phyloP scores from a whole-genome alignment of 352 stramenopile species.

The Phytopythium mirpurense region DNA sequence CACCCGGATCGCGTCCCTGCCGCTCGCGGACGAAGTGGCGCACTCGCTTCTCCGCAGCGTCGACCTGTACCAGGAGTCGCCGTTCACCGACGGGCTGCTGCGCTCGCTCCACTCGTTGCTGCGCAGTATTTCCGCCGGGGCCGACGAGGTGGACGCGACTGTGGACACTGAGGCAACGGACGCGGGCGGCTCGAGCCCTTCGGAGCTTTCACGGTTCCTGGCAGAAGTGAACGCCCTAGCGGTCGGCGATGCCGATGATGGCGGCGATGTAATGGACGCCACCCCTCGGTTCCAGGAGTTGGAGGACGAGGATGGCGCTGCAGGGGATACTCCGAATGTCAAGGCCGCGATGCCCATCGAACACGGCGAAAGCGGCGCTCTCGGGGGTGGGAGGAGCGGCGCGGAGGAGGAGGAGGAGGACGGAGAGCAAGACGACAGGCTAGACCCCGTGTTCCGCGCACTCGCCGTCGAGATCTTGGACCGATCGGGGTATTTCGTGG shows the following conservation, averaged over 20 bases:
- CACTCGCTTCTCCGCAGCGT: conserved; percentile 63
- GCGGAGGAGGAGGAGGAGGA: conserved; percentile 20
- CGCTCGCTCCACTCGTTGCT: conserved; percentile 63
- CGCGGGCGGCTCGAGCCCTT: conserved; percentile 3
- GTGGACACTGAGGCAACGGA: not conserved
- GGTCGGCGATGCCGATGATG: conserved; percentile 23
- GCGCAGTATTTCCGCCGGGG: conserved; percentile 28
- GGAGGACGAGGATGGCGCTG: conserved; percentile 7
- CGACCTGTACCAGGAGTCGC: conserved; percentile 70
- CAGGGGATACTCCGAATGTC: conserved; percentile 15
- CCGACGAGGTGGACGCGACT: conserved; percentile 8
- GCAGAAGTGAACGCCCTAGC: conserved; percentile 56
- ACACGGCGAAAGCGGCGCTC: conserved; percentile 30
- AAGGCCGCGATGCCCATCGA: conserved; percentile 73
- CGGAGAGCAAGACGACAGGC: conserved; percentile 9
- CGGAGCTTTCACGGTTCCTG: conserved; percentile 47
- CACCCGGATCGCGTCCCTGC: conserved; percentile 55
- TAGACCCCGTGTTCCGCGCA: conserved; percentile 29
- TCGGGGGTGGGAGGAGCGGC: conserved; percentile 7
- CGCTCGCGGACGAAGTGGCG: conserved; percentile 73
- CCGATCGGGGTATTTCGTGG: conserved; percentile 70
- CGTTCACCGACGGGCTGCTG: conserved; percentile 37
- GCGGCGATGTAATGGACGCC: conserved; percentile 17
- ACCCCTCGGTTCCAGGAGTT: conserved; percentile 11
- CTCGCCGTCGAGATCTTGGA: conserved; percentile 73